phyloP scores from a whole-genome alignment of 257 asterid species.

The Solanum corneliomulleri region DNA sequence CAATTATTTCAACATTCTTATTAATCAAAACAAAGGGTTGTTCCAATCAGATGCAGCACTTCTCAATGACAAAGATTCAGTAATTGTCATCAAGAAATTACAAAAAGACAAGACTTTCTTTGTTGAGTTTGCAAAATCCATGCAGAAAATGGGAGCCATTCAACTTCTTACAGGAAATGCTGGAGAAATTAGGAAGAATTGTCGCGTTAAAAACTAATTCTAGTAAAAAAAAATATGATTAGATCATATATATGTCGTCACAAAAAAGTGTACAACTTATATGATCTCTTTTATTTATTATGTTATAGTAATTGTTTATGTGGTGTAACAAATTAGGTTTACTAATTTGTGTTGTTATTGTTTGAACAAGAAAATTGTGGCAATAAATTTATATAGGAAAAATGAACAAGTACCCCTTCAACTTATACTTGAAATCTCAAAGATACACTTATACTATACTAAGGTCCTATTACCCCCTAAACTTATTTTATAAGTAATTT shows the following conservation, averaged over 20 bases:
- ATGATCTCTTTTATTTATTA: not conserved
- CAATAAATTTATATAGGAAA: not conserved
- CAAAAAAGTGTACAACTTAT: not conserved
- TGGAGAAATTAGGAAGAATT: constrained; percentile 37
- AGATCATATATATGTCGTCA: not conserved
- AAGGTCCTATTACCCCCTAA: too few species aligned
- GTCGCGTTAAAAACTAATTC: constrained; percentile 17
- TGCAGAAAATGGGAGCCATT: constrained; percentile 45
- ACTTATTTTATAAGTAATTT: too few species aligned
- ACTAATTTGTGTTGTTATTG: not conserved
- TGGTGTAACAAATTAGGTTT: not conserved
- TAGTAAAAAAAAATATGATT: not conserved
- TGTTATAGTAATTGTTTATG: not conserved
- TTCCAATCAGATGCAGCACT: constrained; percentile 49
- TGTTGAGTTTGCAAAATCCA: constrained; percentile 21
- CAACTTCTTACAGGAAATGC: constrained; percentile 23
- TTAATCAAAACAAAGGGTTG: constrained; percentile 17
- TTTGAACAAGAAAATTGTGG: not conserved
- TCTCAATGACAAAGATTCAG: constrained; percentile 10
- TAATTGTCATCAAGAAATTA: constrained; percentile 1
- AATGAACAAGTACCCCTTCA: too few species aligned
- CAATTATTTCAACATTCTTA: constrained; percentile 21
- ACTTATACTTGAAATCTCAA: too few species aligned
- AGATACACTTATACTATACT: too few species aligned
- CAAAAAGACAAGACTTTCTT: constrained; percentile 9